phyloP scores from a whole-genome alignment of 2,329 filamentous ascomycete genomes.

The Phyllosticta paracitricarpa region DNA sequence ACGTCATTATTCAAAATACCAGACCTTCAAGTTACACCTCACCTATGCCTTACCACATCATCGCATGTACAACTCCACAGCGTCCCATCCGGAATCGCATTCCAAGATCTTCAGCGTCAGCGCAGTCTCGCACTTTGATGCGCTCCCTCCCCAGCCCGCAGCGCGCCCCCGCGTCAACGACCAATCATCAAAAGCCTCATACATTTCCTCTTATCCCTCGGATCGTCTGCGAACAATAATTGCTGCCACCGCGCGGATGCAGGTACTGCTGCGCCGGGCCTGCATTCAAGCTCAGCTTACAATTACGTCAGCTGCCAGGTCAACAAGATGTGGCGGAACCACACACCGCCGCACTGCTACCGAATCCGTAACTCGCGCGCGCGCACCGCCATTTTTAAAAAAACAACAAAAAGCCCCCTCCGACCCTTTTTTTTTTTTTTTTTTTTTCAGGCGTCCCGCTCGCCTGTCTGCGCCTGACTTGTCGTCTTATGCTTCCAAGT shows the following conservation, averaged over 20 bases:
- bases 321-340: neutral
- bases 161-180: neutral
- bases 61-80: neutral
- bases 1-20: neutral
- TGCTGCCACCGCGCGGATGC: neutral
- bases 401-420: too few relatives aligned
- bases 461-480: neutral
- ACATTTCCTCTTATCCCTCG: neutral
- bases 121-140: neutral
- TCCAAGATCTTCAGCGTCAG: neutral
- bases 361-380: neutral
- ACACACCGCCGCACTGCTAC: neutral
- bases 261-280: neutral
- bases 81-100: neutral
- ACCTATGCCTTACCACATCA: neutral
- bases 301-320: neutral
- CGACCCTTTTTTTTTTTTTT: neutral
- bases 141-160: neutral
- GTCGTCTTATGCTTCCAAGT: neutral
- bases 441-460: neutral
- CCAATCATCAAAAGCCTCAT: neutral
- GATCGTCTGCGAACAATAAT: neutral
- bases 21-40: too few relatives aligned
- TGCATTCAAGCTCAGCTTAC: neutral
- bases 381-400: neutral